phyloP scores from a whole-genome alignment of 768 basidiomycete genomes.

The Mrakia blollopis region DNA sequence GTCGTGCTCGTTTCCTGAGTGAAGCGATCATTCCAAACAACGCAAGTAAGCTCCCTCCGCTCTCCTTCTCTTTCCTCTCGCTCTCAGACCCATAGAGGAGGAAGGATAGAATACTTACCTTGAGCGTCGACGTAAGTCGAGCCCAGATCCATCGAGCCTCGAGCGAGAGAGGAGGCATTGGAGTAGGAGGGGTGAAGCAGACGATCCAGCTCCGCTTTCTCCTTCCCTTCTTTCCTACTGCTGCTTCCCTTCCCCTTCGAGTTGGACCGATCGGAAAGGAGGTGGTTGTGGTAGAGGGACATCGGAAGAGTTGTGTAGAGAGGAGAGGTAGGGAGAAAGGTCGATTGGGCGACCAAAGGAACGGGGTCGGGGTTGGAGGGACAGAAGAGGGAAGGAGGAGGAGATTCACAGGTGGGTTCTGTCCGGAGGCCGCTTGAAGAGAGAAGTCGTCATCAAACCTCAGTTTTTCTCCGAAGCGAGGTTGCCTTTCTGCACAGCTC shows the following conservation, averaged over 20 bases:
- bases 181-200: conserved; percentile 29
- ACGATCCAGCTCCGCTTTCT: conserved; percentile 18
- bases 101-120: background rate
- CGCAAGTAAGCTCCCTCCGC: background rate
- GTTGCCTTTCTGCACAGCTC: no score
- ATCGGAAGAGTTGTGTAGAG: background rate
- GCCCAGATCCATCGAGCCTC: conserved; percentile 11
- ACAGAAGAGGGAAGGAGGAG: background rate
- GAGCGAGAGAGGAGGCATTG: conserved; percentile 16
- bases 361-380: background rate
- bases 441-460: no score
- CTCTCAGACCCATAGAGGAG: background rate
- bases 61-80: background rate
- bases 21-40: background rate
- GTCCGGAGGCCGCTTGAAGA: no score
- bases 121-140: conserved; percentile 25
- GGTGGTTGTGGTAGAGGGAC: conserved; percentile 20
- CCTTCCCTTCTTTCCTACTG: background rate
- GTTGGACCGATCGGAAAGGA: background rate
- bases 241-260: background rate
- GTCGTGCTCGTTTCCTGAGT: background rate
- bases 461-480: no score
- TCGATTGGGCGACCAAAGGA: background rate
- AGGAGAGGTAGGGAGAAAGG: background rate
- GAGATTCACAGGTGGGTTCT: background rate